phyloP scores from a whole-genome alignment of 441 rosid genomes.

The Erysimum cheiri region DNA sequence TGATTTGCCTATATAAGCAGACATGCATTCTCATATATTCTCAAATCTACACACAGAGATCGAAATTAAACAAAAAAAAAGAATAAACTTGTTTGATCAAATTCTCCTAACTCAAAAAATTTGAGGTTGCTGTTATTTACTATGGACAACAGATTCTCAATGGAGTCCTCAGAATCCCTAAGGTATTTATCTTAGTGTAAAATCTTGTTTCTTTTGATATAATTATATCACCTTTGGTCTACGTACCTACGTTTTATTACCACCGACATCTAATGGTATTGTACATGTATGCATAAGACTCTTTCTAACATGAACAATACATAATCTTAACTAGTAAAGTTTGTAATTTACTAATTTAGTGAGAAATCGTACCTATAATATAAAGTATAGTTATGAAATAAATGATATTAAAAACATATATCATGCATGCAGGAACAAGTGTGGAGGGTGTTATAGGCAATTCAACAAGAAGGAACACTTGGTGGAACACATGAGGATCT shows the following conservation, averaged over 20 bases:
- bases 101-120: neutral
- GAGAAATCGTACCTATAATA: neutral
- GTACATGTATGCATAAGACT: neutral
- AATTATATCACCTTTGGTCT: neutral
- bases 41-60: neutral
- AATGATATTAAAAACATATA: neutral
- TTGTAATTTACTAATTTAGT: neutral
- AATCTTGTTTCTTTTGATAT: neutral
- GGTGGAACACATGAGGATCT: conserved; percentile 80
- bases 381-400: conserved; percentile 3
- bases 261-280: neutral
- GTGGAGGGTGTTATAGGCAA: conserved; percentile 82
- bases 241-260: neutral
- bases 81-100: neutral
- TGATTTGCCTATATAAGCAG: conserved; percentile 29
- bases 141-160: conserved; percentile 25
- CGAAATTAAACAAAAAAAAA: neutral
- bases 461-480: conserved; percentile 82
- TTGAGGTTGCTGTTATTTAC: neutral
- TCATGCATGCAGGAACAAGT: conserved; percentile 62
- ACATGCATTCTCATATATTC: conserved; percentile 1
- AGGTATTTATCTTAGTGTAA: conserved; percentile 13
- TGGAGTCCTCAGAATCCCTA: conserved; percentile 33
- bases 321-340: neutral
- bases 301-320: neutral